Evolutionary conservation across 768 basidiomycete genomes (phyloP).

Genomic region (Agrocybe praecox): DNA sequence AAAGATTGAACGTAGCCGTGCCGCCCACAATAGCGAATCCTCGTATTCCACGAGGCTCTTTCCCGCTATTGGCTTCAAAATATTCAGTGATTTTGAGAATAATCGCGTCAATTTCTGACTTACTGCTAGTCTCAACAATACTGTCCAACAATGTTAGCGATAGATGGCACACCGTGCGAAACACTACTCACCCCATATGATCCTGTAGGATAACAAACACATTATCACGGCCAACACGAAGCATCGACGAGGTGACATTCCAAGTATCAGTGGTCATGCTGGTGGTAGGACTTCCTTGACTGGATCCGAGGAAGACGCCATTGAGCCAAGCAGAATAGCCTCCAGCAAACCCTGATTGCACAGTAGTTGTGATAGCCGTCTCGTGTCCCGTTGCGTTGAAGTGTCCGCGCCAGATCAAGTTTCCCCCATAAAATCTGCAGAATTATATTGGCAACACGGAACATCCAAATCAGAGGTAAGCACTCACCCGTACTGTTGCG

Average conservation of each 20-base stretch:
- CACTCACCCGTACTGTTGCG: conserved; percentile 52
- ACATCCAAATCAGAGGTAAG: too few relatives aligned
- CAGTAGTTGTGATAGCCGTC: conserved; percentile 44
- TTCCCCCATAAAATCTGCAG: conserved; percentile 51
- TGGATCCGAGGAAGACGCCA: conserved; percentile 50
- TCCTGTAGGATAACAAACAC: conserved; percentile 45
- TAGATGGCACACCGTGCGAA: neutral
- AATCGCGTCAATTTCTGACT: conserved; percentile 10
- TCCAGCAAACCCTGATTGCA: conserved; percentile 53
- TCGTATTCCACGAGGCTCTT: conserved; percentile 51
- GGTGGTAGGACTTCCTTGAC: conserved; percentile 42
- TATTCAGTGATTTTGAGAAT: neutral
- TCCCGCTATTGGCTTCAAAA: conserved; percentile 45
- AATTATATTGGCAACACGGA: too few relatives aligned
- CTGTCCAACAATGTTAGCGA: conserved; percentile 22
- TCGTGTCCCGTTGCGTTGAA: conserved; percentile 52
- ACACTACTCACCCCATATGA: conserved; percentile 45
- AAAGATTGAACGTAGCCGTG: conserved; percentile 49
- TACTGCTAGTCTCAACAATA: conserved; percentile 51
- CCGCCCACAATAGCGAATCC: conserved; percentile 46
- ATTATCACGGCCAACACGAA: conserved; percentile 41
- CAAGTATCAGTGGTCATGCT: conserved; percentile 46
- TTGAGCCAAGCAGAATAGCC: conserved; percentile 56
- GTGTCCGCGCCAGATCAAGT: conserved; percentile 55
- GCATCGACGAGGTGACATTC: conserved; percentile 35